A percentile compares a stretch with the other conserved stretches of the same genome.
Conservation (phyloP, 495 filamentous ascomycete genomes). For the Neurospora sp. region DNA sequence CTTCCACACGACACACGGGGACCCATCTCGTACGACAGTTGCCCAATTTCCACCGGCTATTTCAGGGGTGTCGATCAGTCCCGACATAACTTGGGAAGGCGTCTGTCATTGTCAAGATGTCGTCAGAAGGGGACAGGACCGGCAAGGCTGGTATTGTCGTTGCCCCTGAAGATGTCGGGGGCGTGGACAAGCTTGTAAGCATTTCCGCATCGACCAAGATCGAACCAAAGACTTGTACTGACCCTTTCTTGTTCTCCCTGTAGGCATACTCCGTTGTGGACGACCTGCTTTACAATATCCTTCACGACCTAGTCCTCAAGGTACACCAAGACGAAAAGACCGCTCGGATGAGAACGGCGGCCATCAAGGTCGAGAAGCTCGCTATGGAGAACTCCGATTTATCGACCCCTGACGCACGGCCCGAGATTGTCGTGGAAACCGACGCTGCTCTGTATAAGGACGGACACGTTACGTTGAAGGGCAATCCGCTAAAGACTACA, state of each 20-base stretch:
- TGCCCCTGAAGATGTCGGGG: conserved; percentile 29
- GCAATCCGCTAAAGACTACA: conserved; percentile 64
- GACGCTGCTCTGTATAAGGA: conserved; percentile 63
- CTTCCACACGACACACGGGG: neutral
- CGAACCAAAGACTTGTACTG: neutral
- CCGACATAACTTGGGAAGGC: neutral
- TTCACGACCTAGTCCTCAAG: conserved; percentile 60
- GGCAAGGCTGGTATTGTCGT: conserved; percentile 41
- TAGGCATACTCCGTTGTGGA: conserved; percentile 51
- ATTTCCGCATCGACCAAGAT: neutral
- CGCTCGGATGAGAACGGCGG: conserved; percentile 61
- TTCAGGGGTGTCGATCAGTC: neutral
- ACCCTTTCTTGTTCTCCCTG: neutral
- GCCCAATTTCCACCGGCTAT: neutral
- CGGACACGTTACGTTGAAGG: conserved; percentile 60
- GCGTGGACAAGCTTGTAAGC: conserved; percentile 39
- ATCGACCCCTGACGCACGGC: conserved; percentile 29
- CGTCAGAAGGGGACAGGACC: conserved; percentile 19
- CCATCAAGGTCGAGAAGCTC: conserved; percentile 58
- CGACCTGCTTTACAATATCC: conserved; percentile 61
- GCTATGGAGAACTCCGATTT: conserved; percentile 44
- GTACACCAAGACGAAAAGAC: conserved; percentile 67
- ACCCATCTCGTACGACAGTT: neutral
- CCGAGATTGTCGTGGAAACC: conserved; percentile 52
- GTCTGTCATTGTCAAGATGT: conserved; percentile 21